Base-by-base conservation (phyloP, 1,284 basidiomycete species). In the Cryptococcus jaspeensis region DNA sequence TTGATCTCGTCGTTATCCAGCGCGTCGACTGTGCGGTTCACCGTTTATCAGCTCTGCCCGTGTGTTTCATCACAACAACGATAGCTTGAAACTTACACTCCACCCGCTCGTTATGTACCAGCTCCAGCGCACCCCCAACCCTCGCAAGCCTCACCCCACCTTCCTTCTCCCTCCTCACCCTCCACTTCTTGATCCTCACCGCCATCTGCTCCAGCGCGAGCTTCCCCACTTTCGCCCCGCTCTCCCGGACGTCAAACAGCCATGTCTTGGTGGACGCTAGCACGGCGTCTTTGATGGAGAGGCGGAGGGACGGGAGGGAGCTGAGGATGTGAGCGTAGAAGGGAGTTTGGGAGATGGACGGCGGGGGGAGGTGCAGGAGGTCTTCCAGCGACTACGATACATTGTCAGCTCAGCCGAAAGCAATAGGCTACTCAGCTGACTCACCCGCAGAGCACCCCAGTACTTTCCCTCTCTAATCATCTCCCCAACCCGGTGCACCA, bases 231-330 rank as follows among this genome's bases (percentile, higher is more conserved):
- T 89, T 84, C 0, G 87, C 85, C 55, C 89, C 90, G 58, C 90
- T 85, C 66, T 97, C 93, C 52, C 96, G 82, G 55, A 98, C 93
- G 68, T 98, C 92, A 53, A 95, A 86, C 25, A 99, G 80, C 96
- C 96, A 99, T 61, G 96, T 89, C 74, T 98, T 99, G 80, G 93
- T 89, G 8, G 93, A 91, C 0, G 92, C 88, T 0, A 90, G 95
- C 2, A 99, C 96, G 0, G 90, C 89, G 66, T 90, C 88, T 73
- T 94, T 92, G 71, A 99, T 90, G 64, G 92, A 89, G 20, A 83
- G 80, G 8, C 93, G 87, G 47, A 95, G 82, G 0, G 92, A 93
- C 0, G 96, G 96, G 28, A 99, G 80, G 0, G 92, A 93, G 0
- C 91, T 90, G 25, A 96, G 80, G 63, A 99, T 83, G 78, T 96